Conservation (phyloP, 352 stramenopile genomes). For the Globisporangium nodosum region DNA sequence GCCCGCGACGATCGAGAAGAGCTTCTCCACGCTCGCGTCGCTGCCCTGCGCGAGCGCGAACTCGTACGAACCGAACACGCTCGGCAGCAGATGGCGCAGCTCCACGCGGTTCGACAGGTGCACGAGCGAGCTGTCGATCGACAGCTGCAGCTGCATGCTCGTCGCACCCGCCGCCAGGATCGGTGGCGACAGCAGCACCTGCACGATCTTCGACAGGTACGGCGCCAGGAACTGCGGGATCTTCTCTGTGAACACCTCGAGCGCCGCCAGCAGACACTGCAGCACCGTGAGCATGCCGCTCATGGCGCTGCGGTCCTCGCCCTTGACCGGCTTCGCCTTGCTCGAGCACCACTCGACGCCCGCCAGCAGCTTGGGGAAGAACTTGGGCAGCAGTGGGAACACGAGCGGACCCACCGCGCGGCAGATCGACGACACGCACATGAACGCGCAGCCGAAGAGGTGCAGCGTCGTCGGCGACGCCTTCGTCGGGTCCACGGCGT, state of each 20-base stretch:
- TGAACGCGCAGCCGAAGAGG: slow-evolving; percentile 75
- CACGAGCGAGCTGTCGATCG: slow-evolving; percentile 55
- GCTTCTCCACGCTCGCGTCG: slow-evolving; percentile 50
- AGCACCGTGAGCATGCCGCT: slow-evolving; percentile 48
- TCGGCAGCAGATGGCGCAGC: slow-evolving; percentile 68
- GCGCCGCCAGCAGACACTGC: slow-evolving; percentile 62
- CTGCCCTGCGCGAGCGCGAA: slow-evolving; percentile 41
- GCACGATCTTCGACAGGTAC: slow-evolving; percentile 61
- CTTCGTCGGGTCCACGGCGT: slow-evolving; percentile 36
- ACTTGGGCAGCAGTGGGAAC: slow-evolving; percentile 77
- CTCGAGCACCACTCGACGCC: slow-evolving; percentile 49
- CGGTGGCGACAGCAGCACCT: slow-evolving; percentile 52
- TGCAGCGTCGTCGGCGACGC: slow-evolving; percentile 53
- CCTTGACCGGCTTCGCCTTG: slow-evolving; percentile 17
- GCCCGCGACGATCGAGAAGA: slow-evolving; percentile 67
- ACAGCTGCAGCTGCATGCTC: slow-evolving; percentile 38
- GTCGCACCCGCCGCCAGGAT: slow-evolving; percentile 24
- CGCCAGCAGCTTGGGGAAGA: slow-evolving; percentile 73
- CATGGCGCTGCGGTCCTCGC: slow-evolving; percentile 15
- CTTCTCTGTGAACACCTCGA: slow-evolving; percentile 81
- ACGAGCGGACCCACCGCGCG: slow-evolving; percentile 61
- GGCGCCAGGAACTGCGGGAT: slow-evolving; percentile 79
- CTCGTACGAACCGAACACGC: slow-evolving; percentile 63
- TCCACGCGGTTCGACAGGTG: slow-evolving; percentile 72
- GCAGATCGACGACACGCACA: slow-evolving; percentile 76